These are phyloP conservation scores for Pseudonectria foliicola DNA, from an alignment of 2,329 filamentous ascomycete species.

Conservation along the genomic window DNA sequence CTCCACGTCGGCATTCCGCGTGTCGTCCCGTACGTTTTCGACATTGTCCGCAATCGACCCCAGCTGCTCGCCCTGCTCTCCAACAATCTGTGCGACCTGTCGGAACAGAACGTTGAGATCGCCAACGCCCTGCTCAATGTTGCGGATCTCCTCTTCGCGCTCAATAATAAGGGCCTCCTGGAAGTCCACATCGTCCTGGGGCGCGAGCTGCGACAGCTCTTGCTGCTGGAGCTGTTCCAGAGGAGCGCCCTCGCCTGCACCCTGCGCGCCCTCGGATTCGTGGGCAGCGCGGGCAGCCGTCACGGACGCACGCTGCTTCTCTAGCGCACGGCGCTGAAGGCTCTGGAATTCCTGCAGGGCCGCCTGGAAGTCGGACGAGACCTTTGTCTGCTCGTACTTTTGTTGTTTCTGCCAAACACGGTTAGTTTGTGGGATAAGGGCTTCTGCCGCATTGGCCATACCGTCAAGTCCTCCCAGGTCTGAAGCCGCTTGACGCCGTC, in stretches of 20 bases:
- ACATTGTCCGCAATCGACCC: conserved; percentile 87
- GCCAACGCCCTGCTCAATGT: conserved; percentile 92
- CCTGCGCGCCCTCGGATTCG: conserved; percentile 46
- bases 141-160: conserved; percentile 92
- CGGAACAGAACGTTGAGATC: conserved; percentile 95
- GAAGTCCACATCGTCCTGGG: conserved; percentile 94
- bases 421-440: conserved; percentile 8
- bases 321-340: conserved; percentile 82
- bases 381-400: conserved; percentile 92
- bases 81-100: conserved; percentile 96
- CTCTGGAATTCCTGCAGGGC: conserved; percentile 86
- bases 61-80: conserved; percentile 84
- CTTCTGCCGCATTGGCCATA: conserved; percentile 32
- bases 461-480: conserved; percentile 75
- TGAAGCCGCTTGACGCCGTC: conserved; percentile 92
- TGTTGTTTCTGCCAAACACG: conserved; percentile 66
- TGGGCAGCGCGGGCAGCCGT: conserved; percentile 75
- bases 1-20: conserved; percentile 77
- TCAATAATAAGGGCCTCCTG: conserved; percentile 93
- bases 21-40: conserved; percentile 72
- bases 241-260: conserved; percentile 30
- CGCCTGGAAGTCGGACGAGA: conserved; percentile 86
- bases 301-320: conserved; percentile 85
- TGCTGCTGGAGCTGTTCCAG: conserved; percentile 56
- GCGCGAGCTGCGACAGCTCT: conserved; percentile 72